These are phyloP conservation scores for Aspergillus luchuensis DNA, from an alignment of 2,329 filamentous ascomycete species.

Conservation along the genomic window DNA sequence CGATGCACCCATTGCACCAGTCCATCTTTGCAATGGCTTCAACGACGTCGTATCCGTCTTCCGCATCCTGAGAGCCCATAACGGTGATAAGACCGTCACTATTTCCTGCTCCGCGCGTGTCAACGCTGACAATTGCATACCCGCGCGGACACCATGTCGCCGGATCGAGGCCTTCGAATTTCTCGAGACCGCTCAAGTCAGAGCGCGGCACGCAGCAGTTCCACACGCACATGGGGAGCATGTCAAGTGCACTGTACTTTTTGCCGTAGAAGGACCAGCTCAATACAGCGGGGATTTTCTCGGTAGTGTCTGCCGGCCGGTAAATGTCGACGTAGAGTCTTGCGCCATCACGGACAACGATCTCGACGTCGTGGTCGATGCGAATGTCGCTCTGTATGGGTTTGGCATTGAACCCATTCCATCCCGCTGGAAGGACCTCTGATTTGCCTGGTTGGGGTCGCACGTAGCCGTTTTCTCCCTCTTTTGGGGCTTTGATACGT, in stretches of 20 bases:
- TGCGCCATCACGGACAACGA: conserved; percentile 47
- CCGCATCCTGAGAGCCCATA: conserved; percentile 48
- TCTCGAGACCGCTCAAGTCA: conserved; percentile 37
- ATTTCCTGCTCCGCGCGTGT: conserved; percentile 37
- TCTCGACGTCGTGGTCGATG: conserved; percentile 51
- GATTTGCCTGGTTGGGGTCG: conserved; percentile 42
- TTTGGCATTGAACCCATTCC: conserved; percentile 40
- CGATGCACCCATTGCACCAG: conserved; percentile 51
- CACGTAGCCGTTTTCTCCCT: conserved; percentile 47
- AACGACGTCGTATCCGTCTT: conserved; percentile 51
- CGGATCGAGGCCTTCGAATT: conserved; percentile 50
- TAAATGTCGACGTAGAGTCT: conserved; percentile 50
- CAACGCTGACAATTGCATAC: conserved; percentile 40
- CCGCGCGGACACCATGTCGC: conserved; percentile 34
- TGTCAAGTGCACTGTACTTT: conserved; percentile 43
- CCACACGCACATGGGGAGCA: conserved; percentile 43
- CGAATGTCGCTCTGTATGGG: conserved; percentile 42
- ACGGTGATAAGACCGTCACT: conserved; percentile 41
- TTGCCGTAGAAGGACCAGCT: conserved; percentile 52
- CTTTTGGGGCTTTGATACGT: conserved; percentile 30
- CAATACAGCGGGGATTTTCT: conserved; percentile 48
- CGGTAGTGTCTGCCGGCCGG: conserved; percentile 36
- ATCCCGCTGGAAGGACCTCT: conserved; percentile 44
- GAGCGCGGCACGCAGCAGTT: conserved; percentile 40
- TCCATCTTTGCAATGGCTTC: conserved; percentile 44